These are phyloP conservation scores for Eucalyptus paniculata DNA, from an alignment of 345 rosid genomes.

Conservation along the genomic window DNA sequence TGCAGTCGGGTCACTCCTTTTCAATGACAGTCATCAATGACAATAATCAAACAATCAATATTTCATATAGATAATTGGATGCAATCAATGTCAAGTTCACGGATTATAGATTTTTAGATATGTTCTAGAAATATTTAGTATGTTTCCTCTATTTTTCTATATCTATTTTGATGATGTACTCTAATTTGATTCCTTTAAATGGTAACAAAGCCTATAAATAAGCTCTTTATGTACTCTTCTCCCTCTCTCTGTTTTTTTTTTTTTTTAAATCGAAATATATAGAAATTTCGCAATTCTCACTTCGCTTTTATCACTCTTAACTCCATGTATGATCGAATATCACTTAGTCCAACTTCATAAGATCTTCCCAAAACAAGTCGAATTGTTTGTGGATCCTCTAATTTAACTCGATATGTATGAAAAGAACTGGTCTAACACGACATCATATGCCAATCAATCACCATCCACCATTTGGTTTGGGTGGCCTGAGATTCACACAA, in stretches of 20 bases:
- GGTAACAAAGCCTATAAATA: too few species aligned
- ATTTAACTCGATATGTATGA: neutral
- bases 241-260: accelerated
- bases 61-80: neutral
- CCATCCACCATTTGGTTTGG: neutral
- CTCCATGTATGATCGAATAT: neutral
- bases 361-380: neutral
- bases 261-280: too few species aligned
- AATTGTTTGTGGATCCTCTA: neutral
- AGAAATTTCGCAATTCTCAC: too few species aligned
- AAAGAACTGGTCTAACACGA: neutral
- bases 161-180: too few species aligned
- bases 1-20: neutral
- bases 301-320: too few species aligned
- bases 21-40: neutral
- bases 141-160: too few species aligned
- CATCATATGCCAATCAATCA: neutral
- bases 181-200: too few species aligned
- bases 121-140: too few species aligned
- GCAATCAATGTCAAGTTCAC: neutral
- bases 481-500: neutral
- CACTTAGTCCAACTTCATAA: neutral
- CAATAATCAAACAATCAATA: neutral
- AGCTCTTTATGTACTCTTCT: too few species aligned
- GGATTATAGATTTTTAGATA: too few species aligned